Percentiles rank a stretch among this genome's conserved stretches.
Conservation (phyloP, 768 basidiomycete species). For the Kwoniella botswanensis region DNA sequence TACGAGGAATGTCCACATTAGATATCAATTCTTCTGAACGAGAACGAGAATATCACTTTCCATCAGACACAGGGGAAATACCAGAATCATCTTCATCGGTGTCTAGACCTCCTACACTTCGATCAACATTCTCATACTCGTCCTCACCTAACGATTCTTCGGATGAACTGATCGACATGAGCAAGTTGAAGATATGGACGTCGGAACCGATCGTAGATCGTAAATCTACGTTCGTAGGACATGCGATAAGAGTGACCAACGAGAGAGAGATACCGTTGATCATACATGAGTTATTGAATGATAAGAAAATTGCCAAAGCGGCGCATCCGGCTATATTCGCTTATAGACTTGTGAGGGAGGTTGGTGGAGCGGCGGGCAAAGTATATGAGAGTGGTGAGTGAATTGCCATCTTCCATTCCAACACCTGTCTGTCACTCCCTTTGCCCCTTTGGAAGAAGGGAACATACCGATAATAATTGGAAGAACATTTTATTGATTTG, state of each 20-base stretch:
- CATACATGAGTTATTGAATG: slow-evolving; percentile 54
- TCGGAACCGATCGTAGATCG: slow-evolving; percentile 84
- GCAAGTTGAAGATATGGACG: slow-evolving; percentile 66
- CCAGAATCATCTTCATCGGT: not conserved
- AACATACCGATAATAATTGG: too few species aligned
- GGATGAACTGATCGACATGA: slow-evolving; percentile 1
- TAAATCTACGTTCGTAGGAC: slow-evolving; percentile 82
- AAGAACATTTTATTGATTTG: too few species aligned
- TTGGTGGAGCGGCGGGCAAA: slow-evolving; percentile 47
- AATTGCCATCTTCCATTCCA: slow-evolving; percentile 67
- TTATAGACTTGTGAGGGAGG: slow-evolving; percentile 53
- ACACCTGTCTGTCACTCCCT: not conserved
- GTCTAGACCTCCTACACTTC: slow-evolving; percentile 25
- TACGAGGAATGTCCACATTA: slow-evolving; percentile 24
- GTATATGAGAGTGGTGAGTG: slow-evolving; percentile 37
- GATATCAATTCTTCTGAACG: slow-evolving; percentile 2
- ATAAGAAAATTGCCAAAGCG: slow-evolving; percentile 58
- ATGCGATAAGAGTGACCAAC: slow-evolving; percentile 78
- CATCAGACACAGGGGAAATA: not conserved
- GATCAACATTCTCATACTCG: slow-evolving; percentile 42
- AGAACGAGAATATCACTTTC: not conserved
- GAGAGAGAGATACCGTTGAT: slow-evolving; percentile 69
- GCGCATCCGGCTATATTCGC: slow-evolving; percentile 46
- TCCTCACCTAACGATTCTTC: not conserved
- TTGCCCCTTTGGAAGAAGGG: not conserved